Conservation (phyloP, 495 filamentous ascomycete genomes). For the Aspergillus asperescens region DNA sequence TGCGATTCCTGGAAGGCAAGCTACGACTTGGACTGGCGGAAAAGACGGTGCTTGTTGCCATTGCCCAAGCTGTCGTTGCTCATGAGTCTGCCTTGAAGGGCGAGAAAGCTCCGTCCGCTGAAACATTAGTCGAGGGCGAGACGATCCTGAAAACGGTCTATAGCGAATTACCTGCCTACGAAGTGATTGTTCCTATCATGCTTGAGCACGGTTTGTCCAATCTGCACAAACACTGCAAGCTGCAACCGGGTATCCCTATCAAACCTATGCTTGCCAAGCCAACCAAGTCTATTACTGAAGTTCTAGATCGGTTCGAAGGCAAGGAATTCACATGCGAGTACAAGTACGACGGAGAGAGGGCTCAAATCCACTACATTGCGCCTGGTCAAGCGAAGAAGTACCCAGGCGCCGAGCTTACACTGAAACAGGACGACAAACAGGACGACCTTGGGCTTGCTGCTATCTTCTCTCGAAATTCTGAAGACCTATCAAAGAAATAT, state of each 20-base stretch:
- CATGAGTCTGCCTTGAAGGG: conserved; percentile 69
- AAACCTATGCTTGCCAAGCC: conserved; percentile 99
- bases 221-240: conserved; percentile 77
- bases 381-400: conserved; percentile 68
- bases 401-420: conserved; percentile 40
- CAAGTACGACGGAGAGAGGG: conserved; percentile 96
- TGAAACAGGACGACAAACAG: conserved; percentile 47
- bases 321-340: conserved; percentile 97
- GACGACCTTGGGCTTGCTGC: conserved; percentile 67
- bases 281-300: conserved; percentile 98
- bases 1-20: conserved; percentile 92
- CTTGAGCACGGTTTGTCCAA: conserved; percentile 79
- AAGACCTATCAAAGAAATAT: conserved; percentile 95
- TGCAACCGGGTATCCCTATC: conserved; percentile 88
- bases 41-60: conserved; percentile 79
- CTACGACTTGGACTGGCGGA: conserved; percentile 87
- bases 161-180: conserved; percentile 91
- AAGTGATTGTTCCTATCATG: conserved; percentile 88
- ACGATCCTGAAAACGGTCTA: conserved; percentile 82
- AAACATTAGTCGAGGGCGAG: conserved; percentile 77
- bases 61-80: conserved; percentile 80
- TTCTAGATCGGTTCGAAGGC: conserved; percentile 92
- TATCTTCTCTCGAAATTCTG: conserved; percentile 95
- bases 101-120: conserved; percentile 60
- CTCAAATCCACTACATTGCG: conserved; percentile 95